A percentile compares a stretch with the other conserved stretches of the same genome.
Evolutionary conservation across 371 early-diverging fungal genomes (phyloP).

Genomic region (Actinomucor elegans): DNA sequence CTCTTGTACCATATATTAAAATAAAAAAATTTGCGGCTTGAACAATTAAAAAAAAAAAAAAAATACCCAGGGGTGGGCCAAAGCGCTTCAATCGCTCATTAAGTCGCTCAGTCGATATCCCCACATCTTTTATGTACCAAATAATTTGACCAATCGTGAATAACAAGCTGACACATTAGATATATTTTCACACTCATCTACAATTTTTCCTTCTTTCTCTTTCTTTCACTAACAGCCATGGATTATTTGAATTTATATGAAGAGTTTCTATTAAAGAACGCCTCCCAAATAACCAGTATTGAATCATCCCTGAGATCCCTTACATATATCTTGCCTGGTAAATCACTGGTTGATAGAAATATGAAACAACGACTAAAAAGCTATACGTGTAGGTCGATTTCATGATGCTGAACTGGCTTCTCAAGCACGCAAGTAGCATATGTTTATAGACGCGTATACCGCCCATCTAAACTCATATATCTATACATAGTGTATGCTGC

Average conservation of each 20-base stretch:
- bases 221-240: slow-evolving; percentile 20
- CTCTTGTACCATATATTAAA: not conserved
- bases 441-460: not conserved
- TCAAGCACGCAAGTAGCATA: slow-evolving; percentile 68
- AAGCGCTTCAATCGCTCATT: not conserved
- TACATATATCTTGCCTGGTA: slow-evolving; percentile 92
- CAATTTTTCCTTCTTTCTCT: slow-evolving; percentile 5
- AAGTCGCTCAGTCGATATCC: not conserved
- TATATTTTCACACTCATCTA: slow-evolving; percentile 11
- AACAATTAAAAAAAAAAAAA: not conserved
- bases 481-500: slow-evolving; percentile 70
- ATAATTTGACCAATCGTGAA: slow-evolving; percentile 2
- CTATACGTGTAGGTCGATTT: slow-evolving; percentile 88
- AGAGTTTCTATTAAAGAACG: slow-evolving; percentile 81
- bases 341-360: too few species aligned
- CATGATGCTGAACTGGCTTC: slow-evolving; percentile 92
- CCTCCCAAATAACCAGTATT: slow-evolving; percentile 83
- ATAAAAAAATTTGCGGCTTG: not conserved
- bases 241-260: slow-evolving; percentile 72
- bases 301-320: slow-evolving; percentile 85
- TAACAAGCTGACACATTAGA: slow-evolving; percentile 17
- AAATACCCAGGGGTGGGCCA: too few species aligned
- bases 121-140: not conserved
- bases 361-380: too few species aligned
- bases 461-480: not conserved